These are phyloP conservation scores for Blastobotrys terrestris DNA, from an alignment of 805 yeast species.

Conservation along the genomic window DNA sequence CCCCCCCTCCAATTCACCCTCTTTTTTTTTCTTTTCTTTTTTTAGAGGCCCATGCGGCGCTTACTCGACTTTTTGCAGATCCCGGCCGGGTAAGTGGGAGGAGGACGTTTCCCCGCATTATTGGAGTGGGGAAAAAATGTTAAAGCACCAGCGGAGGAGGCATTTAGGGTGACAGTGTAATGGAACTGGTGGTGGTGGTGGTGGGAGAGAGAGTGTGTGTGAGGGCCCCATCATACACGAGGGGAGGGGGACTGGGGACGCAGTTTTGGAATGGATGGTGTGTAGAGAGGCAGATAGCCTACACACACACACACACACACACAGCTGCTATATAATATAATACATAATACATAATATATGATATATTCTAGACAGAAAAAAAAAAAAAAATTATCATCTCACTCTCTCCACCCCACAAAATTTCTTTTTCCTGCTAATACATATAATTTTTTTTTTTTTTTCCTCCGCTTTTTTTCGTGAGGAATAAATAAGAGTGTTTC, in stretches of 20 bases:
- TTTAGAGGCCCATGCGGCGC: background rate
- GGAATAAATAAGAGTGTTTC: background rate
- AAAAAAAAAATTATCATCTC: background rate
- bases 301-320: no score
- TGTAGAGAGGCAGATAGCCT: no score
- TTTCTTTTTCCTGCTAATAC: background rate
- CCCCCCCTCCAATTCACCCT: no score
- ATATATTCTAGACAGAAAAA: background rate
- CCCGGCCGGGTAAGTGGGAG: background rate
- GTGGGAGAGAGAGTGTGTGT: background rate
- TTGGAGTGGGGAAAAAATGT: background rate
- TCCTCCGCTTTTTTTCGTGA: background rate
- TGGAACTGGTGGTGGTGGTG: no score
- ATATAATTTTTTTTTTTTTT: background rate
- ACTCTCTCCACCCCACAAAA: background rate
- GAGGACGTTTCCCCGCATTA: background rate
- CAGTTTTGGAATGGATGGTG: no score
- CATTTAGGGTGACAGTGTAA: no score
- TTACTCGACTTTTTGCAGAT: background rate
- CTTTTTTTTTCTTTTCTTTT: no score
- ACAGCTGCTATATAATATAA: no score
- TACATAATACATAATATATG: no score
- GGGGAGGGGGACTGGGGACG: no score
- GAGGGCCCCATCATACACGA: no score
- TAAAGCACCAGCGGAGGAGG: background rate